Evolutionary conservation across 768 basidiomycete species (phyloP), one percentile per base, ranked within the genome.

Genomic region (Russula griseocarnosa): DNA sequence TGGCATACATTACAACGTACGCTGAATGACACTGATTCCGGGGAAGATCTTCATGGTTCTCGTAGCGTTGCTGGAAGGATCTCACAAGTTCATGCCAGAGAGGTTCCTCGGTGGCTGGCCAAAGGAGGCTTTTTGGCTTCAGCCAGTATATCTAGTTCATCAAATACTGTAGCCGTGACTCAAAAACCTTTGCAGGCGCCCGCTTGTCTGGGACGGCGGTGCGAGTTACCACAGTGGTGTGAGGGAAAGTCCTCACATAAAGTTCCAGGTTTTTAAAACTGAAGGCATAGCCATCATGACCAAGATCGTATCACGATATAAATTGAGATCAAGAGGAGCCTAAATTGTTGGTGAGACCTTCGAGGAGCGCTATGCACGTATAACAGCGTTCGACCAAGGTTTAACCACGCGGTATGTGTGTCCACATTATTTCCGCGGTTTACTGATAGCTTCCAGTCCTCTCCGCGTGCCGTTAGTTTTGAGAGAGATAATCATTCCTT

Each of bases 61-160:
- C 36, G 20, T 63, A 84, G 83, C 77, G 78, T 40, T 83, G 83
- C 68, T 85, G 84, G 83, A 71, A 79, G 55, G 77, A 84, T 46
- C 83, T 5, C 65, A 79, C 30, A 67, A 66, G 13, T 85, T 83
- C 71, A 76, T 75, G 20, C 77, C 77, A 9, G 70, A 71, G 32
- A 69, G 77, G 36, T 77, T 77, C 66, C 59, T 76, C 3, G 69
- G 69, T 42, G 72, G 72, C 56, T 77, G 71, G 69, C 66, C 72
- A 8, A 67, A 66, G 60, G 73, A 76, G 76, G 74, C 0, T 76
- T 75, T 61, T n/a, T 74, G 8, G 71, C 75, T 76, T 76, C 46
- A 73, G 70, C 36, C 54, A 46, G 72, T 67, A 53, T 8, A 34
- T 28, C 24, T 54, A 3, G 8, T 8, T 5, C 8, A 11, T 38